phyloP scores from a whole-genome alignment of 306 rosid species.

The Ormosia semicastrata region DNA sequence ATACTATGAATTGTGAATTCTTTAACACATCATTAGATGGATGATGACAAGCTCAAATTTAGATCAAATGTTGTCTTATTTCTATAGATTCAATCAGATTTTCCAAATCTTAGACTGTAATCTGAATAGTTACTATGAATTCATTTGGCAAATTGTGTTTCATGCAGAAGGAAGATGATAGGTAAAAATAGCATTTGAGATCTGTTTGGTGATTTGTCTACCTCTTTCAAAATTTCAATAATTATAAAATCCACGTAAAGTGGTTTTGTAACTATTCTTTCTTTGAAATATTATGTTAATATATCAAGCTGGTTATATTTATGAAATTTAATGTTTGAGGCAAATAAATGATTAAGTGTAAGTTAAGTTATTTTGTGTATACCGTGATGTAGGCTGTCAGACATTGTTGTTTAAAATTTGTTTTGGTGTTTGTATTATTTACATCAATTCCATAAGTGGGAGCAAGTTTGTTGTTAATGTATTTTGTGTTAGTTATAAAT shows the following conservation, averaged over 20 bases:
- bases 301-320: no score
- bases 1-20: not conserved
- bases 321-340: no score
- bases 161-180: not conserved
- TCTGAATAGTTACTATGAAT: not conserved
- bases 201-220: not conserved
- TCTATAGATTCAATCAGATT: not conserved
- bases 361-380: no score
- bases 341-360: no score
- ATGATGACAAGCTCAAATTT: not conserved
- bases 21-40: not conserved
- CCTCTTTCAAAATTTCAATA: not conserved
- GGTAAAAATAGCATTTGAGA: not conserved
- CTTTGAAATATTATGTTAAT: no score
- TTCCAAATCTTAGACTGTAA: slow-evolving; percentile 7
- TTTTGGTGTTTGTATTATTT: no score
- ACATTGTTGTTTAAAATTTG: no score
- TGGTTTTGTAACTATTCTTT: no score
- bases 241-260: not conserved
- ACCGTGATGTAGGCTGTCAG: no score
- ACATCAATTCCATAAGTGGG: no score
- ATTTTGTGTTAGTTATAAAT: no score
- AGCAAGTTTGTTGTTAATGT: no score
- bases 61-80: not conserved
- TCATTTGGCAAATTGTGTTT: not conserved